These are phyloP conservation scores for Xylariales sp. DNA, from an alignment of 2,329 filamentous ascomycete genomes.

Conservation along the genomic window DNA sequence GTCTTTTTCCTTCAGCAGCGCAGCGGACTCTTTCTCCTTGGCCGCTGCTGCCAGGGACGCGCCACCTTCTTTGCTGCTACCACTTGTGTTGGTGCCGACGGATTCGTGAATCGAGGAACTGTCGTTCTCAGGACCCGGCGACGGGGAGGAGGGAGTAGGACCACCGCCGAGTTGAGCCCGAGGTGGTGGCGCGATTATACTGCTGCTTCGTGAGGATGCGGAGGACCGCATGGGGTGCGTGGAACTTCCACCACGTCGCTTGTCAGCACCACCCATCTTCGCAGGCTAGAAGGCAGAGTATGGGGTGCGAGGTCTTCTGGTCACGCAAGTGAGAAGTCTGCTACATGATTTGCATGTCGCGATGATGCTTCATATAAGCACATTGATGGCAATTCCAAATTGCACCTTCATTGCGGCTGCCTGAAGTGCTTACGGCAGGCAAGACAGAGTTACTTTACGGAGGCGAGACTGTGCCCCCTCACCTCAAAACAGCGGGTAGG, in stretches of 20 bases:
- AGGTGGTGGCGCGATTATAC: constrained; percentile 35
- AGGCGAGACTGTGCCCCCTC: not conserved
- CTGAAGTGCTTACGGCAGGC: no score
- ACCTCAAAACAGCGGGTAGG: no score
- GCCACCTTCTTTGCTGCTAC: constrained; percentile 18
- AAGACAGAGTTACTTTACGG: no score
- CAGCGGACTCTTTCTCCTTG: constrained; percentile 15
- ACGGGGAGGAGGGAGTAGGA: constrained; percentile 26
- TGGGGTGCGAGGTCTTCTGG: constrained; percentile 7
- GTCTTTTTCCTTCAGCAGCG: constrained; percentile 42
- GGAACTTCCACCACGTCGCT: constrained; percentile 32
- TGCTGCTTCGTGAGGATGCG: constrained; percentile 22
- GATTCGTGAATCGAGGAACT: constrained; percentile 13
- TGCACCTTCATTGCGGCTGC: no score
- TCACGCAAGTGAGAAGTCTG: not conserved
- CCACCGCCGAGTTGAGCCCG: constrained; percentile 35
- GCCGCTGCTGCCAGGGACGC: constrained; percentile 14
- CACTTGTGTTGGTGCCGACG: constrained; percentile 12
- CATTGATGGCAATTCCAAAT: no score
- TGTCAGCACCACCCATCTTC: constrained; percentile 38
- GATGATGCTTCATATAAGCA: no score
- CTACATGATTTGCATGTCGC: not conserved
- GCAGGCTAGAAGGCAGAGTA: constrained; percentile 14
- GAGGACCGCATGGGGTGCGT: constrained; percentile 28
- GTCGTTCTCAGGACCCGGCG: constrained; percentile 24